These are phyloP conservation scores for Rhododendron williamsianum DNA, from an alignment of 148 eudicot species.

Conservation along the genomic window DNA sequence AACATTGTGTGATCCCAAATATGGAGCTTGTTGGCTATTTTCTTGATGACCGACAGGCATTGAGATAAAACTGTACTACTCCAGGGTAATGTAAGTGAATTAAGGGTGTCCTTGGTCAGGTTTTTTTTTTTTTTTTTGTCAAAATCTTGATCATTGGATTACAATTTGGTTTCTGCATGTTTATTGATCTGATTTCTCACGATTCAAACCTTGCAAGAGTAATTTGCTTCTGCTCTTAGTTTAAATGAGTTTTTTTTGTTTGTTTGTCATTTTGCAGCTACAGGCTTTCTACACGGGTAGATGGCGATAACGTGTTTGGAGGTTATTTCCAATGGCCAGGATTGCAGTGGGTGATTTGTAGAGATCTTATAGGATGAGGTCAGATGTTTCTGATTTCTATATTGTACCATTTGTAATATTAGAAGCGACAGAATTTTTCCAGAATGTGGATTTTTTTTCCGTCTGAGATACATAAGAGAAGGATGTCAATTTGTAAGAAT, in stretches of 20 bases:
- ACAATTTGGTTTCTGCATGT: not conserved
- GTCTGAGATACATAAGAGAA: not conserved
- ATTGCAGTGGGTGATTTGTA: not conserved
- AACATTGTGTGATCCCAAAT: not conserved
- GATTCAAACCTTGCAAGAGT: not conserved
- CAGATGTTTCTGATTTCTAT: constrained; percentile 5
- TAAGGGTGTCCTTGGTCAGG: not conserved
- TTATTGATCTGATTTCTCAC: not conserved
- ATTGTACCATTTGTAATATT: constrained; percentile 19
- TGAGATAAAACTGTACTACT: not conserved
- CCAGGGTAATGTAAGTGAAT: not conserved
- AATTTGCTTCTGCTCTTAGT: not conserved
- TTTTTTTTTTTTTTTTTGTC: not conserved
- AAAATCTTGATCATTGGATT: not conserved
- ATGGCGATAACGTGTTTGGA: not conserved
- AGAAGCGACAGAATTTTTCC: not conserved
- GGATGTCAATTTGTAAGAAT: not conserved
- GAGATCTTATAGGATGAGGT: not conserved
- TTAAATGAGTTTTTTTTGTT: not conserved
- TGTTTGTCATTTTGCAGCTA: not conserved
- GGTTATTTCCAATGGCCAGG: constrained; percentile 2
- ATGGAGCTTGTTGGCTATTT: not conserved
- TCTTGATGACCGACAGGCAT: not conserved
- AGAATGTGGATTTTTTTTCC: not conserved
- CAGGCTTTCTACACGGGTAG: constrained; percentile 11